phyloP scores from a whole-genome alignment of 75 land plant species.

The Selaginella tamariscina region DNA sequence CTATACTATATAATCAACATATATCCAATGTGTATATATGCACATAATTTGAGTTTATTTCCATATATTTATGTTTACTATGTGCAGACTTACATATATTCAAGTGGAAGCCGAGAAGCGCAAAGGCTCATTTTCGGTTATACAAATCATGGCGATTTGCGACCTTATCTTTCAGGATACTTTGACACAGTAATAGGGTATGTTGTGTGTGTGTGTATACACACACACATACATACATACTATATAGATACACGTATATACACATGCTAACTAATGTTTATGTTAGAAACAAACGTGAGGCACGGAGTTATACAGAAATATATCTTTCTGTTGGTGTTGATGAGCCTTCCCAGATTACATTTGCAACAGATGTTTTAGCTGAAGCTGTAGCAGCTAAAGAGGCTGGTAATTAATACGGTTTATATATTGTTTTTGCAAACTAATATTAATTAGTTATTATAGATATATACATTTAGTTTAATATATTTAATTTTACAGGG shows the following conservation, averaged over 20 bases:
- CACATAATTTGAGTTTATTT: not conserved
- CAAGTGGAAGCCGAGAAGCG: constrained; percentile 96
- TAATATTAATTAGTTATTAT: too few species aligned
- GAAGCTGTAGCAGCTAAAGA: constrained; percentile 91
- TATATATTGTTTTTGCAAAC: too few species aligned
- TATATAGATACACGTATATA: too few species aligned
- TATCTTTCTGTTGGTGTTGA: constrained; percentile 73
- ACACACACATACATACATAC: too few species aligned
- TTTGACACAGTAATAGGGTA: constrained; percentile 94
- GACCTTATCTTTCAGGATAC: constrained; percentile 74
- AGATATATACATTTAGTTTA: too few species aligned
- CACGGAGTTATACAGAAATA: constrained; percentile 77
- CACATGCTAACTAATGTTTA: too few species aligned
- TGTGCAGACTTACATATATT: constrained; percentile 80
- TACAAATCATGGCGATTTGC: constrained; percentile 76
- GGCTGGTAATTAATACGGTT: constrained; percentile 93
- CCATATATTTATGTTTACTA: not conserved
- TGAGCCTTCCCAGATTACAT: constrained; percentile 61
- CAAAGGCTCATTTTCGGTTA: constrained; percentile 90
- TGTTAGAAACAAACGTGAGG: constrained; percentile 77
- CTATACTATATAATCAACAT: not conserved
- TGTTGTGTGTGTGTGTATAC: too few species aligned
- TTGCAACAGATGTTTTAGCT: constrained; percentile 86
- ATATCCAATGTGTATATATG: not conserved
- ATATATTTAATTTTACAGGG: not conserved